Evolutionary conservation across 331 rosid species (phyloP), one percentile per base, ranked within the genome.

Genomic region (Rosa hybrid): DNA sequence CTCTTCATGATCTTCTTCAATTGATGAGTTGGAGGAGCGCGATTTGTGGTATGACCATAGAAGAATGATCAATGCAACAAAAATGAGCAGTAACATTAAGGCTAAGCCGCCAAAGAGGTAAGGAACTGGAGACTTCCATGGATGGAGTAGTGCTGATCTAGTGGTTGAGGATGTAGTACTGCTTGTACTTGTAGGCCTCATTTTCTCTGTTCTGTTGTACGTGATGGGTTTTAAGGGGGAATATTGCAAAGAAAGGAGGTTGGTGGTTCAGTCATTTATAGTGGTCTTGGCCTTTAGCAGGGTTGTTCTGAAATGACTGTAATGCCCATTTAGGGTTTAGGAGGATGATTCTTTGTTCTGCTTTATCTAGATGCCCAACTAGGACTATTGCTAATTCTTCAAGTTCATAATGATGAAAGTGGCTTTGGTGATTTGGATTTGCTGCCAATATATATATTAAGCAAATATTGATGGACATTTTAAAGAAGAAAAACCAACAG

Each of bases 91-190:
- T 21, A 85, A 25, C 82, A 84, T 72, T 8, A 83, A 3, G 14
- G 77, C 77, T n/a, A 87, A 23, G 87, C 89, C 38, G 7, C 90
- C 87, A 63, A 80, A 87, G 64, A 87, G 89, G 63, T 87, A 87
- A 8, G 87, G 90, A 1, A 81, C 18, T 7, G 90, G 87, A 30
- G 90, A 70, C 64, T 42, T 78, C 90, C 89, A 87, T 17, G 68
- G 82, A 48, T 75, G 53, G 11, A 18, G 46, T 16, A 34, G 21
- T 65, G 34, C 70, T 65, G 45, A 14, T 65, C 71, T 65, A 45
- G 71, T 7, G 10, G 44, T 6, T 34, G 70, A 60, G 34, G 34
- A 21, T 21, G 71, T 30, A 14, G 42, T 64, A 25, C 72, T 16
- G 65, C 70, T 34, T 59, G 80, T 70, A 42, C 38, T 21, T n/a